Conservation (phyloP, 1,139 yeast species). For the Hyphopichia khmerensis region DNA sequence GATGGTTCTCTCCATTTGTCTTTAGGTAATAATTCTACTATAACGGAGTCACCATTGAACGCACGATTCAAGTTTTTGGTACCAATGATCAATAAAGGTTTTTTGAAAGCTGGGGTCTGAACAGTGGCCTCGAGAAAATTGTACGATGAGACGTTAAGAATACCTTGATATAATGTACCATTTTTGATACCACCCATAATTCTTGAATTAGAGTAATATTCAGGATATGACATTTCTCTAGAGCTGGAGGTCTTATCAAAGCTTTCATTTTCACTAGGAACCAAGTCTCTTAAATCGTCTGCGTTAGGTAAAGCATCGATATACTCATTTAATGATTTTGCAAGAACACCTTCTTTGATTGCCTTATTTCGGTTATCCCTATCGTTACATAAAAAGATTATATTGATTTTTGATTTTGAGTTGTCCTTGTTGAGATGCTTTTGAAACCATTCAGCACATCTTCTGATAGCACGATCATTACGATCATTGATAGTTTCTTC, state of each 20-base stretch:
- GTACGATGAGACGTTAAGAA: conserved; percentile 75
- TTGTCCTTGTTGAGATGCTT: conserved; percentile 52
- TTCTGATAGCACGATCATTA: conserved; percentile 88
- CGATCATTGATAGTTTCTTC: conserved; percentile 84
- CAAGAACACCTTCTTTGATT: conserved; percentile 48
- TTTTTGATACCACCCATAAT: conserved; percentile 87
- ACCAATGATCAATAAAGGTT: conserved; percentile 81
- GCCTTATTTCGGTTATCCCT: conserved; percentile 65
- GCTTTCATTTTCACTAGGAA: conserved; percentile 55
- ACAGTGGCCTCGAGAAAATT: conserved; percentile 89
- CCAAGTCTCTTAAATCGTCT: conserved; percentile 75
- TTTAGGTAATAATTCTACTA: conserved; percentile 85
- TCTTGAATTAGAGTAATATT: conserved; percentile 77
- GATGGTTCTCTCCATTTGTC: conserved; percentile 89
- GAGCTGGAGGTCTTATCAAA: conserved; percentile 18
- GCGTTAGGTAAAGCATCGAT: conserved; percentile 71
- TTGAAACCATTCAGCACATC: conserved; percentile 69
- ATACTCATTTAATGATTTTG: conserved; percentile 62
- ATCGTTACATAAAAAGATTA: conserved; percentile 79
- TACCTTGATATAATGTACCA: conserved; percentile 87
- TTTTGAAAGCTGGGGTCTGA: conserved; percentile 68
- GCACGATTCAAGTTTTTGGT: conserved; percentile 85
- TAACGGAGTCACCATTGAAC: conserved; percentile 88
- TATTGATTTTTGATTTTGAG: conserved; percentile 37
- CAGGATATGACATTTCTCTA: conserved; percentile 65